Base-by-base conservation (phyloP, 192 early-diverging fungal genomes). In the Podila verticillata region DNA sequence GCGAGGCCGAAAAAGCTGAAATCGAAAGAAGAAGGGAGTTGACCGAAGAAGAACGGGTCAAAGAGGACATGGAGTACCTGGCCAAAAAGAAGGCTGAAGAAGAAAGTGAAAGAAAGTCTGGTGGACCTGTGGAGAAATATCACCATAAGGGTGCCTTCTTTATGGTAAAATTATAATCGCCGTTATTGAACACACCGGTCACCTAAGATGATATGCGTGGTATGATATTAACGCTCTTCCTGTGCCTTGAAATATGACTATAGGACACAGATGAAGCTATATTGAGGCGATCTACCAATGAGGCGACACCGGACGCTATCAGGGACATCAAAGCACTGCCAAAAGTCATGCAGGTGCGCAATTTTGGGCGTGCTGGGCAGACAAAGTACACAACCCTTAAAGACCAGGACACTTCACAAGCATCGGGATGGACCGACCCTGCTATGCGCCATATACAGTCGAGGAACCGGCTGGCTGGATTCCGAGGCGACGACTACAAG, bases 111-210 rank as follows among this genome's bases (percentile, higher is more conserved):
- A 73, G 84, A 51, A 93, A 92, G 75, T 89, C 92, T 35, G 86
- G 83, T 59, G 72, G 84, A 48, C 72, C 89, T 35, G 72, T 87
- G 65, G 87, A 95, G 84, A 93, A 90, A 62, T 96, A 95, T 73
- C 95, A 93, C 71, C 95, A 96, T 72, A 94, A 94, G 68, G 96
- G 96, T 61, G 93, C 95, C 12, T 97, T 97, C 78, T 97, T 90
- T 72, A 84, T 84, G 71, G 94, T 88, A 80, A 57, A 67, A 30
- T 10, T 3, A 29, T 17, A 28, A 24, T 26, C 17, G 13, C 17
- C 39, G 15, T 7, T 15, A n/a, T 2, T 44, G 39, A 15, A 15
- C 3, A 7, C 39, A 44, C 39, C 10, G 39, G n/a, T n/a, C n/a
- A n/a, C n/a, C n/a, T n/a, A n/a, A n/a, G n/a, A 13, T 26, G 24